Base-by-base conservation (phyloP, 2,329 filamentous ascomycete genomes). In the Akanthomyces dipterigenus region DNA sequence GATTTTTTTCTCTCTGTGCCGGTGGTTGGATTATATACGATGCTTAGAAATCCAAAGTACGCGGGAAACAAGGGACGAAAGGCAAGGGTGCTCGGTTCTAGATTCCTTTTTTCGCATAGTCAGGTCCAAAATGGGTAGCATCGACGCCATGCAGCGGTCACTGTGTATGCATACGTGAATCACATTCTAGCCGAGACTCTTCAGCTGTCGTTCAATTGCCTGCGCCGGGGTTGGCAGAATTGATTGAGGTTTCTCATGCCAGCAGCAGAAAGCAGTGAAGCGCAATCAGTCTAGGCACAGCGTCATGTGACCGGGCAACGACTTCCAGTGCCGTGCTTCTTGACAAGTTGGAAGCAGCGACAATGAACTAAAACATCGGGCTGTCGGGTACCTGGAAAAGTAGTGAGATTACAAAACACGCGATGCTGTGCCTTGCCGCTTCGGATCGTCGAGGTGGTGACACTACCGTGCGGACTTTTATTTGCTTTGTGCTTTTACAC, bases 31-130 rank as follows among this genome's bases (percentile, higher is more conserved):
- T 57, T 60, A 22, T 38, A 43, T 31, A 54, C 45, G 55, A 62
- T 62, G 61, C 61, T 62, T 62, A 62, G 61, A 62, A 62, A 62
- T 62, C 61, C 55, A 59, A 34, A 55, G 22, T 48, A 36, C 36
- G 43, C 55, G 45, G 36, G n/a, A 46, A 43, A 4, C 12, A 48
- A 20, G 11, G 7, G 3, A 14, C 6, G 5, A 26, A 31, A 18
- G 31, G 11, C 31, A 11, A 34, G 31, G 31, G 11, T 55, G 36
- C 34, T 22, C n/a, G 24, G 38, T 45, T 56, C 26, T 46, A 26
- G 34, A 38, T 20, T 42, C 16, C 28, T 54, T 42, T 20, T 9
- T 14, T 12, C 11, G 31, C 31, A 34, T 3, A 14, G 43, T 5
- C 43, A 7, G 43, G 22, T 16, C 14, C 20, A 18, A 34, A n/a